These are phyloP conservation scores for Penicillium bovifimosum DNA, from an alignment of 495 filamentous ascomycete genomes.

Conservation along the genomic window DNA sequence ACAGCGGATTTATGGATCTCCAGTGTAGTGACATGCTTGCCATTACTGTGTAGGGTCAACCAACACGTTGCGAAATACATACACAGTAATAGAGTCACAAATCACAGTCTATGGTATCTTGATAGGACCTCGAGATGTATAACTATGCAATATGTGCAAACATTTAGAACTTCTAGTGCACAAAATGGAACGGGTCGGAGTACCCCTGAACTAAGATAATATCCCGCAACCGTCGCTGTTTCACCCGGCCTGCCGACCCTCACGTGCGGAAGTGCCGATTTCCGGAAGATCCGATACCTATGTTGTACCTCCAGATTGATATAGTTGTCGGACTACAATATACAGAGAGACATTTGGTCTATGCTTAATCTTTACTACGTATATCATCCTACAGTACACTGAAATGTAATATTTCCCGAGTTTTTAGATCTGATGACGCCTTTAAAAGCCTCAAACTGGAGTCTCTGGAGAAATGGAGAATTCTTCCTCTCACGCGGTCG, in stretches of 20 bases:
- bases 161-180: too few species aligned
- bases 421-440: too few species aligned
- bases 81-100: too few species aligned
- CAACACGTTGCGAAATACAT: background rate
- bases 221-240: background rate
- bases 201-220: background rate
- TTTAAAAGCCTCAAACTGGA: background rate
- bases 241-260: conserved; percentile 5
- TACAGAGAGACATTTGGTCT: too few species aligned
- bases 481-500: background rate
- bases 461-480: conserved; percentile 1
- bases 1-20: too few species aligned
- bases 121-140: background rate
- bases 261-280: conserved; percentile 5
- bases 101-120: too few species aligned
- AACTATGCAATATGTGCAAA: background rate
- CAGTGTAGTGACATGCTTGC: too few species aligned
- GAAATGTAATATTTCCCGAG: too few species aligned
- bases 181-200: background rate
- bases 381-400: too few species aligned
- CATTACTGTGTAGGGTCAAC: too few species aligned
- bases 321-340: background rate
- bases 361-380: too few species aligned
- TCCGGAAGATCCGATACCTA: background rate
- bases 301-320: background rate